Base-by-base conservation (phyloP, 2,329 filamentous ascomycete genomes). In the Phaeoacremonium minimum region DNA sequence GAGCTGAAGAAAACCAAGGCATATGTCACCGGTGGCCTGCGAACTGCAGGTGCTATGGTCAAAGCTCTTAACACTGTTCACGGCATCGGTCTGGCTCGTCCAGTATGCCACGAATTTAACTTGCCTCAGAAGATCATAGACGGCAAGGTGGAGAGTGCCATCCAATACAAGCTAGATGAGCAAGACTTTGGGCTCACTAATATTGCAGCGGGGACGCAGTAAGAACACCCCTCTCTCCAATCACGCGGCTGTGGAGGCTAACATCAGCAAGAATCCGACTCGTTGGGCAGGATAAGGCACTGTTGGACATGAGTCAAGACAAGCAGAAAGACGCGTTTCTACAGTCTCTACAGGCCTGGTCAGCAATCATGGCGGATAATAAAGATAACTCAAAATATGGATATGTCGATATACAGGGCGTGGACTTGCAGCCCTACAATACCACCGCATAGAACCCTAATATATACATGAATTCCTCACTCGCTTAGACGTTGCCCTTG, bases 11-110 rank as follows among this genome's bases (percentile, higher is more conserved):
- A 71, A 51, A 78, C 73, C 2, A 70, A 64, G 50, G 60, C 61
- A 2, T 77, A 73, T 47, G 57, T 76, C 28, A 77, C 72, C 2
- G 75, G 74, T 28, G 75, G 74, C 8, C 66, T 78, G 51, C 65
- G 66, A 46, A 67, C 67, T 3, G 67, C 63, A 0, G 63, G 60
- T n/a, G 75, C 67, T 1, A 78, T 79, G 74, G 66, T 73, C 15
- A 52, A 64, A 12, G 72, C 71, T 0, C 56, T 78, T n/a, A 46
- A 66, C 4, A 64, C 61, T 2, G 68, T 79, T 7, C 72, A 80
- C 41, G 75, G 75, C 6, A 62, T 80, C 4, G 75, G 75, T 4
- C 57, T 81, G 33, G 77, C 61, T 0, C 65, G 76, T 7, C 66
- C 76, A 0, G 49, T 71, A 0, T 66, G 64, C 32, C 69, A 76